phyloP scores from a whole-genome alignment of 352 stramenopile species.

The Globisporangium irregulare region DNA sequence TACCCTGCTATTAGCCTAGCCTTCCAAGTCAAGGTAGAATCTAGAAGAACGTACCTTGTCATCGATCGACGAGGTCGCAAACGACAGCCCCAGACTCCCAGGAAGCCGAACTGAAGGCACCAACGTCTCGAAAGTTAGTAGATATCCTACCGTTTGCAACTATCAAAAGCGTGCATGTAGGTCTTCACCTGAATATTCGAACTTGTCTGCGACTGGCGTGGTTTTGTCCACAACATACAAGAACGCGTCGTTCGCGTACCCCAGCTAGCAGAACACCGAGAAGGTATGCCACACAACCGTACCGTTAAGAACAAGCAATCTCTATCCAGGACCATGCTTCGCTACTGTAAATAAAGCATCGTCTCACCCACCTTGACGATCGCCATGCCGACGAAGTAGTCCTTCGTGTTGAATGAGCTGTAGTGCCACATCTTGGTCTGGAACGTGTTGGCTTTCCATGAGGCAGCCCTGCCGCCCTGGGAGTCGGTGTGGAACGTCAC shows the following conservation, averaged over 20 bases:
- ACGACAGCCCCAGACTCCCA: conserved; percentile 27
- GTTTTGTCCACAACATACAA: conserved; percentile 49
- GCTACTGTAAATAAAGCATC: neutral
- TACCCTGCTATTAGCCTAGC: no score
- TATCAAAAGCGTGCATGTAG: no score
- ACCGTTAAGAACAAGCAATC: neutral
- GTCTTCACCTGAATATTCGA: conserved; percentile 27
- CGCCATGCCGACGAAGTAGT: conserved; percentile 39
- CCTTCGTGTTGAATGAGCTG: conserved; percentile 30
- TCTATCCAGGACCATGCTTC: neutral
- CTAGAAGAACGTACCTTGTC: conserved; percentile 8
- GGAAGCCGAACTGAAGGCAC: conserved; percentile 18
- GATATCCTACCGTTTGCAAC: neutral
- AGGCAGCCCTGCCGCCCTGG: neutral
- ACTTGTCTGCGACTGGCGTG: conserved; percentile 25
- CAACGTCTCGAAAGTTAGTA: neutral
- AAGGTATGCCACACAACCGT: neutral
- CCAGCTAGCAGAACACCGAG: conserved; percentile 15
- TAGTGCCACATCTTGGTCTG: conserved; percentile 48
- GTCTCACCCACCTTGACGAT: conserved; percentile 26
- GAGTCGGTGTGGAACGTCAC: conserved; percentile 33
- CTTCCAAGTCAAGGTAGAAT: no score
- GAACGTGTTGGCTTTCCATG: conserved; percentile 17
- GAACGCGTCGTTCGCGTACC: conserved; percentile 40
- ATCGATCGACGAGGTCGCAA: conserved; percentile 42